A percentile compares a stretch with the other conserved stretches of the same genome.
These are phyloP conservation scores for Rhodotorula sp. DNA, from an alignment of 1,284 basidiomycete genomes.

Conservation along the genomic window DNA sequence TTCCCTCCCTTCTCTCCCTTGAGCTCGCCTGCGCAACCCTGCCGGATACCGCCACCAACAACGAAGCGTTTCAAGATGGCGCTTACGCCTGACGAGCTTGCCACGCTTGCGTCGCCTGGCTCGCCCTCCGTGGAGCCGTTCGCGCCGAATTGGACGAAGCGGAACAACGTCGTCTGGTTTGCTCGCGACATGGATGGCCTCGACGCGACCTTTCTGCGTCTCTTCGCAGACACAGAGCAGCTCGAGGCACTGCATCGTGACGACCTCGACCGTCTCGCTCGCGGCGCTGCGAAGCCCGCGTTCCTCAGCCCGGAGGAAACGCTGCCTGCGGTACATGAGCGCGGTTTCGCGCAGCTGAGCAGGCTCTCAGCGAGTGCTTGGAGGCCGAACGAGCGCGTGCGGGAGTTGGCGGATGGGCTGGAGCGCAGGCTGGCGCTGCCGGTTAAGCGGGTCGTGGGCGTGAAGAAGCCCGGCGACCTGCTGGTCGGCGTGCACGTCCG, in stretches of 20 bases:
- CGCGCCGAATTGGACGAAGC: slow-evolving; percentile 25
- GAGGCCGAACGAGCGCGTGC: slow-evolving; percentile 17
- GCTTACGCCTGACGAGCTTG: not conserved
- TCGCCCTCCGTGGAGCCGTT: not conserved
- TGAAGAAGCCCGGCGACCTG: slow-evolving; percentile 7
- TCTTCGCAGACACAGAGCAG: slow-evolving; percentile 12
- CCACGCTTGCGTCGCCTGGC: not conserved
- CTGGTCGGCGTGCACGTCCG: slow-evolving; percentile 42
- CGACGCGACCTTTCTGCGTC: slow-evolving; percentile 35
- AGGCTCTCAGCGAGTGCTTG: slow-evolving; percentile 13
- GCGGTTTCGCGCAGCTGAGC: slow-evolving; percentile 12
- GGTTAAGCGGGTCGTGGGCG: too few relatives aligned
- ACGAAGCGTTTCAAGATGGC: slow-evolving; percentile 13
- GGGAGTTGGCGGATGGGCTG: not conserved
- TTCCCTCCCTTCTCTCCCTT: not conserved
- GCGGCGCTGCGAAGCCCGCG: not conserved
- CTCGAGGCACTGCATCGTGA: slow-evolving; percentile 30
- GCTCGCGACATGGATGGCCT: slow-evolving; percentile 41
- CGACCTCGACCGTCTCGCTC: slow-evolving; percentile 5
- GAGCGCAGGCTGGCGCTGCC: slow-evolving; percentile 5
- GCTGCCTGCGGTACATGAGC: slow-evolving; percentile 12
- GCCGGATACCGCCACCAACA: not conserved
- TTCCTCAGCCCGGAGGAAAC: slow-evolving; percentile 24
- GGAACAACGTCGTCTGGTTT: slow-evolving; percentile 38
- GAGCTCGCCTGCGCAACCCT: not conserved